Percentiles rank a stretch among this genome's conserved stretches.
phyloP scores from a whole-genome alignment of 345 rosid species.

The Firmiana major region DNA sequence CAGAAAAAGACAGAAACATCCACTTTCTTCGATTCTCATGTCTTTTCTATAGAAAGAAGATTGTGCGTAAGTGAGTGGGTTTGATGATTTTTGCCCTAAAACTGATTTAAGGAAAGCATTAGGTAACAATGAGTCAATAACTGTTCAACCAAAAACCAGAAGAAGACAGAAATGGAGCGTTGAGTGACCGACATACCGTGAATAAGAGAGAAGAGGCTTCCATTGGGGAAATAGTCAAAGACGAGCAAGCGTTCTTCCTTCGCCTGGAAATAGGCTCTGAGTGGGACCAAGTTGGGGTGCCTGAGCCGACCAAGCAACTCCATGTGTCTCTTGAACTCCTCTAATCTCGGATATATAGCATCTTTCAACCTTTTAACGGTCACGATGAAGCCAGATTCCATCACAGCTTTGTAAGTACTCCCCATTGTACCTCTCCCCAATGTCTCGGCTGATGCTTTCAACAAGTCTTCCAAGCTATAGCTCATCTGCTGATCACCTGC shows the following conservation, averaged over 20 bases:
- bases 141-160: neutral
- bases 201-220: conserved; percentile 87
- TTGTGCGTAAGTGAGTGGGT: neutral
- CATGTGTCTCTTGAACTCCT: conserved; percentile 73
- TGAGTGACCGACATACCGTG: conserved; percentile 57
- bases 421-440: conserved; percentile 86
- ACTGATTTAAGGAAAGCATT: neutral
- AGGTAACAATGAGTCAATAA: neutral
- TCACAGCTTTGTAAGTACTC: conserved; percentile 87
- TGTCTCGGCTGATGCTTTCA: conserved; percentile 90
- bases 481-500: conserved; percentile 73
- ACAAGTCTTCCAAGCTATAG: conserved; percentile 67
- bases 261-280: conserved; percentile 89
- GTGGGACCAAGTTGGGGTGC: conserved; percentile 85
- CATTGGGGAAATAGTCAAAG: conserved; percentile 94
- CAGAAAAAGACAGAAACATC: too few relatives aligned
- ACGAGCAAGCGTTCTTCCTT: conserved; percentile 91
- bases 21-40: neutral
- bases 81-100: neutral
- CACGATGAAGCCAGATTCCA: conserved; percentile 92
- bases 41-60: too few relatives aligned
- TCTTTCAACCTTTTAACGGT: conserved; percentile 89
- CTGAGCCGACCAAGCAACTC: conserved; percentile 70
- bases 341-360: conserved; percentile 64
- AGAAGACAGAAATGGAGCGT: neutral